Evolutionary conservation across 768 basidiomycete species (phyloP).

Genomic region (Coprinopsis sp.): DNA sequence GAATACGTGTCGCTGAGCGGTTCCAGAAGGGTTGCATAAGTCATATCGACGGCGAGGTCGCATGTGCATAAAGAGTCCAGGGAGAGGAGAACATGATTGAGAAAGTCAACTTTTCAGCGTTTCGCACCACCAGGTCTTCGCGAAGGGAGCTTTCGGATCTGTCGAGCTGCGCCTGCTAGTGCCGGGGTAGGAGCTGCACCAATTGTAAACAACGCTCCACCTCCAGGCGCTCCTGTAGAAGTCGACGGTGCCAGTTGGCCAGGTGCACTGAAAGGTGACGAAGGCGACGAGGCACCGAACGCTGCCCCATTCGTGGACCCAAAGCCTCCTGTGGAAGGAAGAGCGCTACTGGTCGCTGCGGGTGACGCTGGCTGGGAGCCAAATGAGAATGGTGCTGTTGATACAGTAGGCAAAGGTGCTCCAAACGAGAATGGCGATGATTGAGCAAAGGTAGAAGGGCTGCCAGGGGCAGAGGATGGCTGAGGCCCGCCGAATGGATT

Average conservation of each 20-base stretch:
- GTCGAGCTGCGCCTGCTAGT: neutral
- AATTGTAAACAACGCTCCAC: slow-evolving; percentile 52
- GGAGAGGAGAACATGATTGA: neutral
- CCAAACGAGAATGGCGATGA: slow-evolving; percentile 45
- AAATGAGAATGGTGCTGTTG: slow-evolving; percentile 41
- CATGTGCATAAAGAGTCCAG: neutral
- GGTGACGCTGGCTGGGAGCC: slow-evolving; percentile 60
- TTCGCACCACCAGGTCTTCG: slow-evolving; percentile 8
- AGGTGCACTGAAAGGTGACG: slow-evolving; percentile 43
- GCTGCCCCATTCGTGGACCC: slow-evolving; percentile 27
- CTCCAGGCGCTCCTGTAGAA: no score
- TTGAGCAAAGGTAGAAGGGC: slow-evolving; percentile 55
- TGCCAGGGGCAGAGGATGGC: slow-evolving; percentile 46
- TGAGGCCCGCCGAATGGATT: slow-evolving; percentile 41
- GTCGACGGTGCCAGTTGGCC: slow-evolving; percentile 31
- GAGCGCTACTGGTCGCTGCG: slow-evolving; percentile 33
- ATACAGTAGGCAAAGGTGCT: slow-evolving; percentile 28
- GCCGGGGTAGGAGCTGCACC: slow-evolving; percentile 46
- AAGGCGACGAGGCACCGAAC: slow-evolving; percentile 35
- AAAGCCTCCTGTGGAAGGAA: slow-evolving; percentile 41
- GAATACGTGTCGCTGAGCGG: no score
- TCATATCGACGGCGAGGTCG: no score
- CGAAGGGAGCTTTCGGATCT: slow-evolving; percentile 12
- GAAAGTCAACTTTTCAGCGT: neutral
- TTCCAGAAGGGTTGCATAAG: no score